phyloP scores from a whole-genome alignment of 2,329 filamentous ascomycete genomes.

The Alternaria ethzedia region DNA sequence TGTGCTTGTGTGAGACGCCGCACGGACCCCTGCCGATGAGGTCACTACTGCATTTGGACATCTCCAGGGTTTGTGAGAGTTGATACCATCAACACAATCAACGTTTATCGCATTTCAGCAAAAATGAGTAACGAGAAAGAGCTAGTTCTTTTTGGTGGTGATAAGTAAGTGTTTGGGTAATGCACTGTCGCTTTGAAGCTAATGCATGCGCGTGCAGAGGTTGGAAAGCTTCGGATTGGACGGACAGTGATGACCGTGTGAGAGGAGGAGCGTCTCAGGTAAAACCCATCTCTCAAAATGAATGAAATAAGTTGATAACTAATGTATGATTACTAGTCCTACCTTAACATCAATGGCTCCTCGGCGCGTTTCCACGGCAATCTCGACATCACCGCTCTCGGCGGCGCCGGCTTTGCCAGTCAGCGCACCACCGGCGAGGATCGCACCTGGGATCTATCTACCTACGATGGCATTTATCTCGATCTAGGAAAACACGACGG shows the following conservation, averaged over 20 bases:
- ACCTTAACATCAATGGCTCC: conserved; percentile 49
- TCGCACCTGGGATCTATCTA: conserved; percentile 67
- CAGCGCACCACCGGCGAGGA: conserved; percentile 69
- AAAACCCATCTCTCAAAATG: conserved; percentile 4
- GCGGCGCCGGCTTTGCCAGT: conserved; percentile 82
- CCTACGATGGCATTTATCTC: conserved; percentile 67
- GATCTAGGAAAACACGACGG: conserved; percentile 61
- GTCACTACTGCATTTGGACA: conserved; percentile 12
- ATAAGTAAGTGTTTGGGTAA: conserved; percentile 24
- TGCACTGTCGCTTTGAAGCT: background rate
- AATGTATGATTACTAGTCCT: conserved; percentile 49
- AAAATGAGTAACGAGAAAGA: conserved; percentile 29
- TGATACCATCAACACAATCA: background rate
- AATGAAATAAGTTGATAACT: background rate
- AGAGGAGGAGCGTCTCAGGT: conserved; percentile 72
- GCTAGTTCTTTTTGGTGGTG: conserved; percentile 38
- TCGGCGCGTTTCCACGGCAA: conserved; percentile 67
- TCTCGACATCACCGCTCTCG: conserved; percentile 76
- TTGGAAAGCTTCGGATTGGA: conserved; percentile 70
- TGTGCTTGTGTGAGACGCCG: background rate
- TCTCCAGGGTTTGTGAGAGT: background rate
- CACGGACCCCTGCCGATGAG: conserved; percentile 11
- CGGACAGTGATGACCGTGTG: conserved; percentile 75
- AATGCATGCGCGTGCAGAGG: conserved; percentile 49
- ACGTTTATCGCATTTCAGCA: background rate